Percentiles rank a stretch among this genome's conserved stretches.
phyloP scores from a whole-genome alignment of 176 grass and related monocot genomes.

The Phoenix roebelenii region DNA sequence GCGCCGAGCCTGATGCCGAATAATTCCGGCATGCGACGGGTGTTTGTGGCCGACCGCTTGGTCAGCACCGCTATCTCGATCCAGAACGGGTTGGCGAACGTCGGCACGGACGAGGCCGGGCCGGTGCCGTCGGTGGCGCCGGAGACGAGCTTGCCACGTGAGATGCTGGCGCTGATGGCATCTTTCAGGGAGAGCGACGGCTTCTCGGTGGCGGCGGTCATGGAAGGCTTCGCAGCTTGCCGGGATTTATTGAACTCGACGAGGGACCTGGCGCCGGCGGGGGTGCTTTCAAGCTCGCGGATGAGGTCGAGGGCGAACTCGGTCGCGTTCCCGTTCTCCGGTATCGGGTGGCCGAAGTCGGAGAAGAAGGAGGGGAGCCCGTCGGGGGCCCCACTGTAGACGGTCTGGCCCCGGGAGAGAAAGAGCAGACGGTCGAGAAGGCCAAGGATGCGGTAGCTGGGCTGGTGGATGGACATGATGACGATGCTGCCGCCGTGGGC shows the following conservation, averaged over 20 bases:
- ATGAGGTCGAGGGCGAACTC: constrained; percentile 89
- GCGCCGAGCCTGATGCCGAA: constrained; percentile 55
- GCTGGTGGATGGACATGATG: constrained; percentile 91
- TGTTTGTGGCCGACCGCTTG: constrained; percentile 53
- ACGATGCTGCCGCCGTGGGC: constrained; percentile 81
- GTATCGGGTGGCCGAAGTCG: constrained; percentile 50
- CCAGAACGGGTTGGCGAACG: constrained; percentile 86
- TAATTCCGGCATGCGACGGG: constrained; percentile 67
- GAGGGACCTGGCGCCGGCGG: constrained; percentile 40
- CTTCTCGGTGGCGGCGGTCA: not conserved
- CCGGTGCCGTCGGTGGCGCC: constrained; percentile 28
- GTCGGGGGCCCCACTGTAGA: constrained; percentile 48
- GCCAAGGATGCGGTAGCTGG: constrained; percentile 68
- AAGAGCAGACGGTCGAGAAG: constrained; percentile 64
- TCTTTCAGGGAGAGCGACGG: constrained; percentile 52
- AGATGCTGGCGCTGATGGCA: constrained; percentile 74
- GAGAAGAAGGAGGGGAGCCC: constrained; percentile 55
- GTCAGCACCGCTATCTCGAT: constrained; percentile 76
- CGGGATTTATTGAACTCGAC: constrained; percentile 59
- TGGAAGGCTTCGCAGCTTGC: constrained; percentile 15
- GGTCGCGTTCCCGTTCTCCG: constrained; percentile 65
- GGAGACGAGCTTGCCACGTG: constrained; percentile 71
- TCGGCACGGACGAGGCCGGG: constrained; percentile 31
- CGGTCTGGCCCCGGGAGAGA: constrained; percentile 58
- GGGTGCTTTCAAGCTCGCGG: constrained; percentile 60